Conservation (phyloP, 352 stramenopile genomes). For the Phytophthora sp. region DNA sequence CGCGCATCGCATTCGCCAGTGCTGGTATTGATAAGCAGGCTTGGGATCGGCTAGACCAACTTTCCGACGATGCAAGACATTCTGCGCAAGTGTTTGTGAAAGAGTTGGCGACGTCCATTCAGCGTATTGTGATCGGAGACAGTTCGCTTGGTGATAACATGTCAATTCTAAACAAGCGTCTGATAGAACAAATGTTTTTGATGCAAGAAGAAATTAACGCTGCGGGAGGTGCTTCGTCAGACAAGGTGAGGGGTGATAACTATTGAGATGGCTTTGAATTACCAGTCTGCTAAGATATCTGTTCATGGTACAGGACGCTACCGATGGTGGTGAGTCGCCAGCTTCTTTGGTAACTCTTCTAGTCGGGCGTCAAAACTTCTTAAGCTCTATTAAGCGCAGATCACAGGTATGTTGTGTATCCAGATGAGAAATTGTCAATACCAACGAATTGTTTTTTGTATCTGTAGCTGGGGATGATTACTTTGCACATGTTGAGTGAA, state of each 20-base stretch:
- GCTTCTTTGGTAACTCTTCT: conserved; percentile 30
- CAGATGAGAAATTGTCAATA: background rate
- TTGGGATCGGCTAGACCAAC: conserved; percentile 65
- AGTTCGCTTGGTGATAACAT: conserved; percentile 42
- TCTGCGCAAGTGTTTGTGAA: conserved; percentile 54
- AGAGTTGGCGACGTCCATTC: conserved; percentile 52
- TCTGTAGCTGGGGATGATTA: conserved; percentile 69
- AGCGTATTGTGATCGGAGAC: conserved; percentile 58
- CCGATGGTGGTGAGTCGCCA: background rate
- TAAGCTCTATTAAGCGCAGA: conserved; percentile 59
- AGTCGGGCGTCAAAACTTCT: conserved; percentile 32
- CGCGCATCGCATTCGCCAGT: conserved; percentile 7
- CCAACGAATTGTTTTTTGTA: conserved; percentile 19
- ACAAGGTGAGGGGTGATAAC: conserved; percentile 11
- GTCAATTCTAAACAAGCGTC: conserved; percentile 50
- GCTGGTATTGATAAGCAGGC: conserved; percentile 41
- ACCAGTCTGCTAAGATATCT: conserved; percentile 1
- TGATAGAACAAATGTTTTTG: conserved; percentile 61
- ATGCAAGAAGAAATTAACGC: conserved; percentile 38
- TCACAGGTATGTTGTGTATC: conserved; percentile 57
- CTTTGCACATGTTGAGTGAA: conserved; percentile 78
- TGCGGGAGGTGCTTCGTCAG: conserved; percentile 10
- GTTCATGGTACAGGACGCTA: conserved; percentile 18
- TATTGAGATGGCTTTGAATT: background rate
- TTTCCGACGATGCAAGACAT: conserved; percentile 50